A percentile compares a stretch with the other conserved stretches of the same genome.
Conservation (phyloP, 2,329 filamentous ascomycete genomes). For the Ophiocordyceps sinensis region DNA sequence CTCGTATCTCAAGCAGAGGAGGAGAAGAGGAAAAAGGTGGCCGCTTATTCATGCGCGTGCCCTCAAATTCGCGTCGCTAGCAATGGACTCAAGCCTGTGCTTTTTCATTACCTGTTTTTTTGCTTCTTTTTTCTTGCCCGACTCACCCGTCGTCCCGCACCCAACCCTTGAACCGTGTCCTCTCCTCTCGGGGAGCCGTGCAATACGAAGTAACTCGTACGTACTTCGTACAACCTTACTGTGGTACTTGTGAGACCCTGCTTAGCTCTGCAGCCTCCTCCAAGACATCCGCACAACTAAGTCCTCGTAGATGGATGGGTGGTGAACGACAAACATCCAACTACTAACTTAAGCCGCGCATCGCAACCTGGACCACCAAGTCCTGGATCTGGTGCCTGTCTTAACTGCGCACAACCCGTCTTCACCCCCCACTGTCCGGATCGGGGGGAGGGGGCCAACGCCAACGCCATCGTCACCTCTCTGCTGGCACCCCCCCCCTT, state of each 20-base stretch:
- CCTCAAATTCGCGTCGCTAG: background rate
- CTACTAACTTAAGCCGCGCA: conserved; percentile 1
- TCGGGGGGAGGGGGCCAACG: background rate
- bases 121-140: background rate
- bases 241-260: conserved; percentile 1
- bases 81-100: background rate
- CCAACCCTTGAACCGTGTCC: background rate
- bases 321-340: background rate
- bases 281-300: background rate
- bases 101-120: background rate
- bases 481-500: background rate
- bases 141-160: background rate
- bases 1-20: background rate
- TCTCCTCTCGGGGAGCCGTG: background rate
- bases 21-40: background rate
- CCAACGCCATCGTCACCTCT: background rate
- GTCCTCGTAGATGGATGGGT: background rate
- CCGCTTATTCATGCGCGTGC: no score
- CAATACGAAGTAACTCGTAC: no score
- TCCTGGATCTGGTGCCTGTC: conserved; percentile 3
- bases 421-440: conserved; percentile 1
- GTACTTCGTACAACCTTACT: no score
- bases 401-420: conserved; percentile 1
- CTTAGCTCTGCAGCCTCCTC: background rate
- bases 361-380: conserved; percentile 1